Evolutionary conservation across 106 monocot genomes (phyloP).

Genomic region (Gastrodia elata): DNA sequence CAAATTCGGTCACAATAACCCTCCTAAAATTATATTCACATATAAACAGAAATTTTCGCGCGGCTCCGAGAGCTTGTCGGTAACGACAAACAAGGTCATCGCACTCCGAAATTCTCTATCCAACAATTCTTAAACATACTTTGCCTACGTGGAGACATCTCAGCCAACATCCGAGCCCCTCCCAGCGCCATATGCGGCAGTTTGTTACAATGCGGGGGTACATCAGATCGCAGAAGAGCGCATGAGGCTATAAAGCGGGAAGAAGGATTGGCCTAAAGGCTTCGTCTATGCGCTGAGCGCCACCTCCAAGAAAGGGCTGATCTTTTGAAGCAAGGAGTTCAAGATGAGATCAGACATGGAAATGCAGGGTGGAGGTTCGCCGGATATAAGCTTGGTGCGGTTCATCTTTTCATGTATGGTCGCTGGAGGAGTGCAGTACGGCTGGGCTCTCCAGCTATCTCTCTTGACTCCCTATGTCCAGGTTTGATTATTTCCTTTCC

Average conservation of each 20-base stretch:
- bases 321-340: neutral
- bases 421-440: constrained; percentile 27
- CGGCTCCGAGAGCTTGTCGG: no score
- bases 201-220: neutral
- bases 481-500: constrained; percentile 2
- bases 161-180: neutral
- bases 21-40: neutral
- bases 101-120: neutral
- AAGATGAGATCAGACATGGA: neutral
- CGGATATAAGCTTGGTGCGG: constrained; percentile 5
- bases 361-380: neutral
- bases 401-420: constrained; percentile 15
- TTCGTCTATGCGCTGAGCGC: neutral
- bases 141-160: neutral
- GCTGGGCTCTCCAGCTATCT: constrained; percentile 31
- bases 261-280: neutral
- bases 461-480: constrained; percentile 32
- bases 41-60: no score
- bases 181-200: neutral
- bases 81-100: neutral
- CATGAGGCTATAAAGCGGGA: neutral
- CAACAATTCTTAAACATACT: neutral
- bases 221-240: neutral
- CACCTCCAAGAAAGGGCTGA: neutral
- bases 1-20: neutral